Evolutionary conservation across 1,284 basidiomycete genomes (phyloP).

Genomic region (Porphyrellus sp.): DNA sequence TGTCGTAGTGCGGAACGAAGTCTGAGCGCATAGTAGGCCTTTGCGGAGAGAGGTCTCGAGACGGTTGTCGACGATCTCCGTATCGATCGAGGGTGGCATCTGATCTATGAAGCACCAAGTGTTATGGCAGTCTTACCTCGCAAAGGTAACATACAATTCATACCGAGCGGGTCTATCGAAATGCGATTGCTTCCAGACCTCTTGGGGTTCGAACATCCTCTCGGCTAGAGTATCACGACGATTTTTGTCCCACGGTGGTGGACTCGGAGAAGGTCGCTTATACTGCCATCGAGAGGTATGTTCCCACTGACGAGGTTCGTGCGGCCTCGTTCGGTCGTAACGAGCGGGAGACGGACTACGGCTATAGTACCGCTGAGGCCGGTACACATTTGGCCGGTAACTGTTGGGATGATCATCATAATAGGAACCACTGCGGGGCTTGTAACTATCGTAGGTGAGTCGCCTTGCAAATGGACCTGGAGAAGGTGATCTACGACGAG

Average conservation of each 20-base stretch:
- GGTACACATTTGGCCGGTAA: constrained; percentile 41
- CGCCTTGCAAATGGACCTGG: constrained; percentile 42
- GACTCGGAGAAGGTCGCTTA: constrained; percentile 34
- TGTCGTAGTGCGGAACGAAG: constrained; percentile 36
- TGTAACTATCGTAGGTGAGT: constrained; percentile 51
- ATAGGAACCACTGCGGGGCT: constrained; percentile 41
- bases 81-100: constrained; percentile 30
- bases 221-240: constrained; percentile 46
- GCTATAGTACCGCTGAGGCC: constrained; percentile 40
- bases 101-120: constrained; percentile 19
- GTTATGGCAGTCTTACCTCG: constrained; percentile 27
- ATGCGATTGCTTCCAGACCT: constrained; percentile 63
- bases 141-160: constrained; percentile 19
- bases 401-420: constrained; percentile 42
- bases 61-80: constrained; percentile 31
- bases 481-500: constrained; percentile 45
- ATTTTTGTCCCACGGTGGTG: constrained; percentile 34
- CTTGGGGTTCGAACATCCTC: constrained; percentile 68
- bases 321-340: constrained; percentile 39
- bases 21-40: constrained; percentile 30
- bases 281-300: constrained; percentile 31
- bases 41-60: constrained; percentile 37
- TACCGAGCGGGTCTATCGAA: constrained; percentile 33
- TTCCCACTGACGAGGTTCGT: constrained; percentile 35
- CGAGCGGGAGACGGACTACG: constrained; percentile 53